Base-by-base conservation (phyloP, 495 filamentous ascomycete species). In the Opeltia flavorubescens region DNA sequence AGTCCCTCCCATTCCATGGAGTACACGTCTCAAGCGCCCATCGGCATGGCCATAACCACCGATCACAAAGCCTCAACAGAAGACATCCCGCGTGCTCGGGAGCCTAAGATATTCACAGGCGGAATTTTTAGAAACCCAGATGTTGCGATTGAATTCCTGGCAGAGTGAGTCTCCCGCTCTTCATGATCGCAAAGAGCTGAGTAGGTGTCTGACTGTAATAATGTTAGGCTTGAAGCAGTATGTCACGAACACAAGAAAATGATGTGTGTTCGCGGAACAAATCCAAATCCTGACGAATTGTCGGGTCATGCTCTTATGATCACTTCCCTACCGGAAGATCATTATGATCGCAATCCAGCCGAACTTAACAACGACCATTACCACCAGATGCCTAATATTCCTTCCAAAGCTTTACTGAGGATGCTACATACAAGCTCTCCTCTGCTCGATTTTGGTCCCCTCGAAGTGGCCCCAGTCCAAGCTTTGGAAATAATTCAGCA, bases 401-500 rank as follows among this genome's bases (percentile, higher is more conserved):
- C 73, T 33, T 82, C 79, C 55, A 71, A 70, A 30, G 84, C 93
- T 55, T 71, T 96, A 33, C 60, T 76, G 27, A 88, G 83, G 38
- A 69, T 96, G 33, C 74, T 95, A 43, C 82, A 94, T 59, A 71
- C 94, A 44, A 93, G 87, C 65, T 75, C 78, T 55, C 75, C 83
- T 53, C 71, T 96, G 5, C 80, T 89, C n/a, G n/a, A n/a, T n/a
- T n/a, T n/a, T n/a, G n/a, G n/a, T n/a, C n/a, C n/a, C n/a, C 85
- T 86, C 21, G 91, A 98, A 63, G 83, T 98, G 59, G 95, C 89
- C n/a, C 91, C 91, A 0, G 82, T 95, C 46, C 91, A 91, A 86
- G 89, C 89, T 1, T 89, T 89, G 74, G 81, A 86, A 49, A 80
- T 80, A 62, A 72, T 98, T 25, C 70, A 84, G 40, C 70, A 69